phyloP scores from a whole-genome alignment of 73 alveolate species.

The Paramecium pentaurelia region DNA sequence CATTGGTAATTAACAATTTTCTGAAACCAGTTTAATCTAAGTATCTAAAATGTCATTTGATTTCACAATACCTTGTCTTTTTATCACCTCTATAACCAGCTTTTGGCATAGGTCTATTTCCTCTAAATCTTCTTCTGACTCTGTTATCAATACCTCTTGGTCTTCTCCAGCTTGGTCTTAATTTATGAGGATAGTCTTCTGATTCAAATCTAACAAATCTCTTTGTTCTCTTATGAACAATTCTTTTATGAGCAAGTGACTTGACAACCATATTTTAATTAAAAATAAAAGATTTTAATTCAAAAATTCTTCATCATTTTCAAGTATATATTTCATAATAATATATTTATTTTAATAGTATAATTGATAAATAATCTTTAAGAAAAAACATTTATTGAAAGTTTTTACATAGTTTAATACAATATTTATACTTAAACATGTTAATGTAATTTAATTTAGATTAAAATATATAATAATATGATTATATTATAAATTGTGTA shows the following conservation, averaged over 20 bases:
- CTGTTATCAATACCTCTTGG: constrained; percentile 99
- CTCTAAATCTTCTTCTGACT: constrained; percentile 98
- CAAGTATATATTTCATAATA: not conserved
- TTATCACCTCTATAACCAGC: constrained; percentile 95
- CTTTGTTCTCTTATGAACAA: constrained; percentile 54
- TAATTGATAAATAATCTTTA: not conserved
- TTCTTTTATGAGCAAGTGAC: constrained; percentile 52
- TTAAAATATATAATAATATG: not conserved
- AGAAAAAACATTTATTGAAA: not conserved
- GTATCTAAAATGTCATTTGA: constrained; percentile 39
- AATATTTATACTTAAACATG: not conserved
- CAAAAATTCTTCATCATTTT: constrained; percentile 22
- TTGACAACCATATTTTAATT: constrained; percentile 49
- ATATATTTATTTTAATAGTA: not conserved
- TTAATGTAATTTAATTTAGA: not conserved
- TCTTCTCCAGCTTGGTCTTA: constrained; percentile 93
- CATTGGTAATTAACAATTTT: constrained; percentile 88
- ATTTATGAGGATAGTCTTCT: constrained; percentile 54
- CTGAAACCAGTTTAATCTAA: constrained; percentile 92
- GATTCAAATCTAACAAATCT: constrained; percentile 60
- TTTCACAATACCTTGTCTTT: constrained; percentile 72
- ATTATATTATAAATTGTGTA: not conserved
- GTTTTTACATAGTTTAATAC: not conserved
- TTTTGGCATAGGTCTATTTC: constrained; percentile 88
- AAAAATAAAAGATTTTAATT: constrained; percentile 26